Conservation (phyloP, 306 rosid genomes). For the Clitoria ternatea region DNA sequence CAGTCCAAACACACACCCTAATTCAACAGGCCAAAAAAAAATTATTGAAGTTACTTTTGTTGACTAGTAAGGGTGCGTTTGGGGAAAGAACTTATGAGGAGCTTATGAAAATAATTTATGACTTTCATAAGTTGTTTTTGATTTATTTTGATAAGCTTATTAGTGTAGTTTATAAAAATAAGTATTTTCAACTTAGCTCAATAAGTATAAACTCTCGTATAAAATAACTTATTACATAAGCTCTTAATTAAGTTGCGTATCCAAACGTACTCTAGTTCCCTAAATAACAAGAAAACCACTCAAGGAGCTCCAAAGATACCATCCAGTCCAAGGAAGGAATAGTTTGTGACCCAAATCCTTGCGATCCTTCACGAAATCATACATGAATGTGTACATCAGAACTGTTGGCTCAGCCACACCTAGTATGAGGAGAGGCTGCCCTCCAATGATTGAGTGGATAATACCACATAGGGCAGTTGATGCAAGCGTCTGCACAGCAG, state of each 20-base stretch:
- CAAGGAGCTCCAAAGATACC: slow-evolving; percentile 48
- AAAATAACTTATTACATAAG: no score
- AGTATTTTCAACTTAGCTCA: no score
- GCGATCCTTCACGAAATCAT: slow-evolving; percentile 75
- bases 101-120: no score
- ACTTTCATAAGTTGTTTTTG: no score
- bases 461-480: slow-evolving; percentile 91
- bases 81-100: no score
- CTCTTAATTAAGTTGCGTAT: no score
- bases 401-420: slow-evolving; percentile 99
- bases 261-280: no score
- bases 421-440: slow-evolving; percentile 92
- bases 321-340: slow-evolving; percentile 92
- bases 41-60: slow-evolving; percentile 12
- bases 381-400: slow-evolving; percentile 93
- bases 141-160: no score
- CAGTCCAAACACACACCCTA: slow-evolving; percentile 97
- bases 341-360: slow-evolving; percentile 85
- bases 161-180: no score
- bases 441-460: slow-evolving; percentile 84
- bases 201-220: no score
- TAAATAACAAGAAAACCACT: neutral
- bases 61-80: slow-evolving; percentile 13
- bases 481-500: slow-evolving; percentile 97
- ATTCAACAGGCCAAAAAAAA: neutral